phyloP scores from a whole-genome alignment of 495 filamentous ascomycete genomes.

The Hypomontagnella submonticulosa region DNA sequence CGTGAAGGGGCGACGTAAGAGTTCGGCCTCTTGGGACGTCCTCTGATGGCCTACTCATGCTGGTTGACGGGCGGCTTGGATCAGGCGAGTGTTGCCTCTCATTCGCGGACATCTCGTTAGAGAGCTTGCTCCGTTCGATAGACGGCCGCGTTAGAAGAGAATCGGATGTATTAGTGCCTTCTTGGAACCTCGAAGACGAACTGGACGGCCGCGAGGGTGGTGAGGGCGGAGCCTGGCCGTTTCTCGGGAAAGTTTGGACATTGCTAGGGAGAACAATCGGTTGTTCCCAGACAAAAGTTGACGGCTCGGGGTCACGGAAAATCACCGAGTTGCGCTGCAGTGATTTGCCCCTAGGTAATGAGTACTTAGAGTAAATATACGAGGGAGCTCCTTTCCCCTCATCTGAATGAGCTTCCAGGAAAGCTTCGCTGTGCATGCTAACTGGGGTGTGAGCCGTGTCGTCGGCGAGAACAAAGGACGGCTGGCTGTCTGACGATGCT shows the following conservation, averaged over 20 bases:
- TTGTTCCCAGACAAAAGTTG: conserved; percentile 69
- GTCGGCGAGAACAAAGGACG: conserved; percentile 68
- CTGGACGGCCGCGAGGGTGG: conserved; percentile 63
- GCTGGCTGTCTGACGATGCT: conserved; percentile 69
- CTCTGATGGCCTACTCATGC: conserved; percentile 52
- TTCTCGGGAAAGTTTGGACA: conserved; percentile 48
- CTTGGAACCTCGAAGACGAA: conserved; percentile 52
- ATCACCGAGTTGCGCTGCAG: conserved; percentile 76
- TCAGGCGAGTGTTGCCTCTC: conserved; percentile 53
- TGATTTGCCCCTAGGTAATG: conserved; percentile 81
- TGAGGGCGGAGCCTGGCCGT: conserved; percentile 63
- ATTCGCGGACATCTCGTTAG: conserved; percentile 52
- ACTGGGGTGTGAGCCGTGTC: conserved; percentile 71
- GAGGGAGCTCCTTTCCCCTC: conserved; percentile 67
- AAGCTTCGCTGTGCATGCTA: conserved; percentile 71
- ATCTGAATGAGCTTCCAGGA: conserved; percentile 57
- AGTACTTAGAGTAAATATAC: conserved; percentile 85
- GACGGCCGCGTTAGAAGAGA: conserved; percentile 54
- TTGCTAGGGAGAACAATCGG: conserved; percentile 60
- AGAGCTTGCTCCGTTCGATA: conserved; percentile 58
- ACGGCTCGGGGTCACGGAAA: conserved; percentile 68
- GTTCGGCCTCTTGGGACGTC: conserved; percentile 54
- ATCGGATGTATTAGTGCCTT: conserved; percentile 51
- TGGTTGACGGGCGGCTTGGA: conserved; percentile 60
- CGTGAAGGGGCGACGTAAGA: conserved; percentile 52